These are phyloP conservation scores for Tripterygium wilfordii DNA, from an alignment of 177 flowering plant genomes.

Conservation along the genomic window DNA sequence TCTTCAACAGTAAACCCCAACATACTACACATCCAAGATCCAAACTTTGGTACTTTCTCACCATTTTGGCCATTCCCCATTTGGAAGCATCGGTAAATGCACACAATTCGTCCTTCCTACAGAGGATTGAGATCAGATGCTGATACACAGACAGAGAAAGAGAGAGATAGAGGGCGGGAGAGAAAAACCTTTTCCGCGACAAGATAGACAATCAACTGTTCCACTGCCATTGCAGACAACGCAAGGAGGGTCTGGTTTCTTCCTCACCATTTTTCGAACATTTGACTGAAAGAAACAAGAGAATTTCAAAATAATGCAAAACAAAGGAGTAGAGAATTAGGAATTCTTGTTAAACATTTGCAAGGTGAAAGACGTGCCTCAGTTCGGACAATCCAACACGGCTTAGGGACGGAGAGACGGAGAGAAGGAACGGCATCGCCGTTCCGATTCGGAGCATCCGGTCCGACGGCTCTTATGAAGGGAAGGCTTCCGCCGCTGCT, in stretches of 20 bases:
- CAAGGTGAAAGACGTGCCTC: conserved; percentile 35
- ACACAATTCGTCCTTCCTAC: conserved; percentile 70
- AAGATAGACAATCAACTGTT: conserved; percentile 42
- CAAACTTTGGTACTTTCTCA: conserved; percentile 20
- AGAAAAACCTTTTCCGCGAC: conserved; percentile 52
- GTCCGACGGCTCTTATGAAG: neutral
- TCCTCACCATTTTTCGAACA: conserved; percentile 32
- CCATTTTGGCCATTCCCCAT: conserved; percentile 97
- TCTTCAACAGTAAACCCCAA: neutral
- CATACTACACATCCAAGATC: neutral
- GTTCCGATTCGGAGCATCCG: neutral
- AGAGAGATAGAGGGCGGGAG: conserved; percentile 7
- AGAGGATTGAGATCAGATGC: neutral
- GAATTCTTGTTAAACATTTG: too few species aligned
- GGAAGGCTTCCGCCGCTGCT: neutral
- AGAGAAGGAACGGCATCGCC: conserved; percentile 9
- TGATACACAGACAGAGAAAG: neutral
- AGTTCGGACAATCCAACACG: conserved; percentile 54
- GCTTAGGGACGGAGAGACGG: conserved; percentile 32
- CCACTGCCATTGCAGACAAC: conserved; percentile 54
- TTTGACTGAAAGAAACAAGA: conserved; percentile 36
- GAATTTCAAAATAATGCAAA: neutral
- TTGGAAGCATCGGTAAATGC: conserved; percentile 65
- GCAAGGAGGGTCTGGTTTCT: conserved; percentile 50
- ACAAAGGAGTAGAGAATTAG: neutral